Base-by-base conservation (phyloP, 208 protist species). In the Wallacemonas collosoma region DNA sequence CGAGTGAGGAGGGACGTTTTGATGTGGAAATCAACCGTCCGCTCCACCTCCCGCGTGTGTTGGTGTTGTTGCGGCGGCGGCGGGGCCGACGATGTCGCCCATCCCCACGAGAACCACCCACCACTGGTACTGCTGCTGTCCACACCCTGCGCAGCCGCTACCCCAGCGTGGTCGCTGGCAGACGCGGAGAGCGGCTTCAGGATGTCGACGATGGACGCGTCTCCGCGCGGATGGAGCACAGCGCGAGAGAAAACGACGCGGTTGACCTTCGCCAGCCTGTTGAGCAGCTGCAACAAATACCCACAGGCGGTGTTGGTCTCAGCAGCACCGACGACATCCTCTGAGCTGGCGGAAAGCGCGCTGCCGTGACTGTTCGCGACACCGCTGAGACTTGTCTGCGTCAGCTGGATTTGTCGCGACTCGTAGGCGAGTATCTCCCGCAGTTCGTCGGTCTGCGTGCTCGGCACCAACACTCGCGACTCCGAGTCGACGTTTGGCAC, bases 251-350 rank as follows among this genome's bases (percentile, higher is more conserved):
- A 84, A 36, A 56, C 9, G 56, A 90, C 86, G 6, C 70, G 43
- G 60, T 95, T 80, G 35, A 74, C 64, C 11, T 83, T 66, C 0
- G 81, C 81, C 0, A 93, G 57, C 43, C 82, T 68, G 39, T 76
- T 67, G 5, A 95, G 67, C 8, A 94, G 75, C 38, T 82, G 68
- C 44, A 85, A 58, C 2, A 93, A 50, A 48, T 84, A 86, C 5
- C 87, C 88, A 68, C 91, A 93, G 4, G 91, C 91, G 14, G 80
- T 76, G 64, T 95, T 95, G 40, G 93, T 78, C 60, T 95, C 91
- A 2, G 53, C 56, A 35, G 76, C 44, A 43, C 83, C 82, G 7
- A 93, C 83, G n/a, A 50, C 45, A 26, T 26, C 26, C 26, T 26
- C 26, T 26, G 26, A 26, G 26, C 57, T 8, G 38, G n/a, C 4